A percentile compares a stretch with the other conserved stretches of the same genome.
Conservation (phyloP, 139 green algal genomes). For the Chlamydomonas sp. region DNA sequence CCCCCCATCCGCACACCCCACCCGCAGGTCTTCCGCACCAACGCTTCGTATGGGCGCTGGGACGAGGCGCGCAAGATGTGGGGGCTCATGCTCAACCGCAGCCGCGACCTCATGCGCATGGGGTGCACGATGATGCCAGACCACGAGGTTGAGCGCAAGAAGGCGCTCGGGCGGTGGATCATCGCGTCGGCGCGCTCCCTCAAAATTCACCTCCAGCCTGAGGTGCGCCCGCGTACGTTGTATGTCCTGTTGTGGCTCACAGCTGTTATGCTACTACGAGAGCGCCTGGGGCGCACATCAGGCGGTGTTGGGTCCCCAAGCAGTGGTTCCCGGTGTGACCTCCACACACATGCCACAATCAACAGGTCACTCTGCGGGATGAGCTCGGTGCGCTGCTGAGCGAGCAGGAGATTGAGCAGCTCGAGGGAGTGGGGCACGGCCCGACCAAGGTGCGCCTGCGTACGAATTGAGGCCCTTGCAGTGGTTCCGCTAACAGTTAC, state of each 20-base stretch:
- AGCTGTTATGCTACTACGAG: too few relatives aligned
- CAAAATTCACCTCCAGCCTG: slow-evolving; percentile 36
- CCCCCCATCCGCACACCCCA: too few relatives aligned
- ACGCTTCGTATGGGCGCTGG: slow-evolving; percentile 30
- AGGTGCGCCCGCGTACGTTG: too few relatives aligned
- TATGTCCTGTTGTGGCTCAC: too few relatives aligned
- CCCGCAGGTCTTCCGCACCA: slow-evolving; percentile 54
- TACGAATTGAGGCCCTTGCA: too few relatives aligned
- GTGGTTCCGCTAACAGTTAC: too few relatives aligned
- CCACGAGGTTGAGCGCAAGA: slow-evolving; percentile 26
- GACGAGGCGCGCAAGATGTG: slow-evolving; percentile 49
- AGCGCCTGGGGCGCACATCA: too few relatives aligned
- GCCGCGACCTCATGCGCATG: slow-evolving; percentile 34
- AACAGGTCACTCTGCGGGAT: slow-evolving; percentile 11
- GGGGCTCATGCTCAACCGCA: slow-evolving; percentile 46
- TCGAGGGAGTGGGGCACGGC: too few relatives aligned
- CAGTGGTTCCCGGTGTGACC: too few relatives aligned
- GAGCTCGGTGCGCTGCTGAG: slow-evolving; percentile 28
- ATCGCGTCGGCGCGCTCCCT: slow-evolving; percentile 30
- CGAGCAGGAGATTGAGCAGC: slow-evolving; percentile 26
- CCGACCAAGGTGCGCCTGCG: too few relatives aligned
- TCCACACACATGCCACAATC: too few relatives aligned
- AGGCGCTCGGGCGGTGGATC: slow-evolving; percentile 32
- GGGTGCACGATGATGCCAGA: slow-evolving; percentile 36
- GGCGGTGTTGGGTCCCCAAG: too few relatives aligned